Percentiles rank a stretch among this genome's conserved stretches.
Conservation (phyloP, 306 rosid species). For the Nissolia schottii region DNA sequence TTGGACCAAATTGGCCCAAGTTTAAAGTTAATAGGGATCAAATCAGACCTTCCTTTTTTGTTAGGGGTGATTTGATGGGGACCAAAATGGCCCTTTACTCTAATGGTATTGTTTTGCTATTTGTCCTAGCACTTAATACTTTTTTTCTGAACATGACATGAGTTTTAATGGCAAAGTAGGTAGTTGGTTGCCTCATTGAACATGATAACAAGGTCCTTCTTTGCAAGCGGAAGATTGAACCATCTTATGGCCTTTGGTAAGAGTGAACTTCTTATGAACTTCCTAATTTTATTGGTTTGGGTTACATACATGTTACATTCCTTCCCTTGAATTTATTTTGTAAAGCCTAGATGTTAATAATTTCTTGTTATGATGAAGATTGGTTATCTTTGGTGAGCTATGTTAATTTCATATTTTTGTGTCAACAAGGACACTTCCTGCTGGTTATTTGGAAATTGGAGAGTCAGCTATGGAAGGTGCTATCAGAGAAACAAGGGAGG, state of each 20-base stretch:
- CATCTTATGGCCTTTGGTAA: conserved; percentile 82
- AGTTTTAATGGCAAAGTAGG: conserved; percentile 41
- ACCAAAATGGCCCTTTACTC: too few relatives aligned
- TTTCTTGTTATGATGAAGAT: not conserved
- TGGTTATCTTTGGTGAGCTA: conserved; percentile 3
- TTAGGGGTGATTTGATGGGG: too few relatives aligned
- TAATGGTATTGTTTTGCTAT: too few relatives aligned
- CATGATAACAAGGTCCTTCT: conserved; percentile 68
- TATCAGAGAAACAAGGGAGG: conserved; percentile 79
- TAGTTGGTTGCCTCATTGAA: conserved; percentile 77
- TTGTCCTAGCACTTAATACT: not conserved
- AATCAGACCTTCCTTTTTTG: too few relatives aligned
- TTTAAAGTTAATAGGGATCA: too few relatives aligned
- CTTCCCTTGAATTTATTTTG: not conserved
- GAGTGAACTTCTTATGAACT: not conserved
- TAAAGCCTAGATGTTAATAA: conserved; percentile 2
- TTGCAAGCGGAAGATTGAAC: conserved; percentile 88
- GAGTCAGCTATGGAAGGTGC: conserved; percentile 90
- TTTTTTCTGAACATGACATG: conserved; percentile 17
- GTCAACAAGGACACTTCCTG: conserved; percentile 74
- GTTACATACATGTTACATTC: not conserved
- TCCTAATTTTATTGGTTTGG: not conserved
- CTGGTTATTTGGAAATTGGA: conserved; percentile 78
- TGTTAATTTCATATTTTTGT: conserved; percentile 16
- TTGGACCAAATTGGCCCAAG: too few relatives aligned